phyloP scores from a whole-genome alignment of 805 yeast genomes.

The Candida krabiensis region DNA sequence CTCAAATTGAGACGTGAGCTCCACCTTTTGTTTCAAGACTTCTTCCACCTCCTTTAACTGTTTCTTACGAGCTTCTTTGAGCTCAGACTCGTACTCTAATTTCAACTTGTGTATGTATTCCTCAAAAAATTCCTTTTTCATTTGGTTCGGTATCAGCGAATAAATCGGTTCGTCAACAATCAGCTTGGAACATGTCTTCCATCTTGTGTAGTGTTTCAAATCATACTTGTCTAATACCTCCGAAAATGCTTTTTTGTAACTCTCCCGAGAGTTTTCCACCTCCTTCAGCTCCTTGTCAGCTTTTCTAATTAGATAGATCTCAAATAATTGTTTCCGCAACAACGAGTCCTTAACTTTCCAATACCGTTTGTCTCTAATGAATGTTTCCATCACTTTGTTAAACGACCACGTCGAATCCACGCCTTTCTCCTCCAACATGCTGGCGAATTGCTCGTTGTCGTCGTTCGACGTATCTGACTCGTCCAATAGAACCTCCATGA shows the following conservation, averaged over 20 bases:
- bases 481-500: background rate
- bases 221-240: conserved; percentile 44
- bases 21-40: conserved; percentile 37
- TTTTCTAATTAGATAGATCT: conserved; percentile 56
- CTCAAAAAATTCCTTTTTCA: conserved; percentile 54
- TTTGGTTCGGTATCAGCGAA: conserved; percentile 56
- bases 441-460: conserved; percentile 42
- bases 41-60: conserved; percentile 55
- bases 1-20: conserved; percentile 22
- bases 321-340: conserved; percentile 59
- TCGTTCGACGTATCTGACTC: conserved; percentile 4
- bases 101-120: conserved; percentile 47
- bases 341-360: conserved; percentile 67
- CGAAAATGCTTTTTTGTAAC: conserved; percentile 54
- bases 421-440: conserved; percentile 50
- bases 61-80: conserved; percentile 36
- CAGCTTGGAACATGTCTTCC: conserved; percentile 56
- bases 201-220: conserved; percentile 57
- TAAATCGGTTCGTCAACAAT: conserved; percentile 67
- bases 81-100: conserved; percentile 27
- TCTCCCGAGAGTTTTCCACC: conserved; percentile 52
- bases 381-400: conserved; percentile 56
- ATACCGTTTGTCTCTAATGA: conserved; percentile 61
- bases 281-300: conserved; percentile 51
- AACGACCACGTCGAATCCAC: conserved; percentile 81